These are phyloP conservation scores for Pichia nakasei DNA, from an alignment of 805 yeast species.

Conservation along the genomic window DNA sequence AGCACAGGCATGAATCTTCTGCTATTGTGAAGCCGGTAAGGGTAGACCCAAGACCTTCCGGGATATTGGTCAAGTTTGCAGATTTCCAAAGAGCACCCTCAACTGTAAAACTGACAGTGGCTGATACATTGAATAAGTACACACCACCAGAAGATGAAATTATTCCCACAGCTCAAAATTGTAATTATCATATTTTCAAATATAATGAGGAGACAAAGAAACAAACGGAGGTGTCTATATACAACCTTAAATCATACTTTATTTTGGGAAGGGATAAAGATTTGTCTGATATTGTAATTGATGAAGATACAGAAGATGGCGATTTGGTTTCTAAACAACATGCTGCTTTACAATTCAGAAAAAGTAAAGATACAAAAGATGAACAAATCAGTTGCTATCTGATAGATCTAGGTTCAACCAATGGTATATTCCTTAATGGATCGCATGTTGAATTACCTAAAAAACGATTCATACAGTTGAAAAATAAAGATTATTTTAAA, in stretches of 20 bases:
- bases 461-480: constrained; percentile 20
- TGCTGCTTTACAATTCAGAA: constrained; percentile 24
- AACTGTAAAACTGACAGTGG: neutral
- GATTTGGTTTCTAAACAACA: constrained; percentile 20
- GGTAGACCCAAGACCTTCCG: constrained; percentile 12
- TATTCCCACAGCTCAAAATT: constrained; percentile 10
- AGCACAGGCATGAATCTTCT: neutral
- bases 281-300: constrained; percentile 15
- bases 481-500: constrained; percentile 17
- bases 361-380: neutral
- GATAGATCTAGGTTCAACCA: constrained; percentile 23
- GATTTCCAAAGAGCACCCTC: neutral
- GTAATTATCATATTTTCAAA: constrained; percentile 12
- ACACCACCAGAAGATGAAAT: constrained; percentile 16
- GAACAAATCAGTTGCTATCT: constrained; percentile 17
- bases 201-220: constrained; percentile 4
- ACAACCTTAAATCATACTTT: constrained; percentile 19
- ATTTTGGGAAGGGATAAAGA: constrained; percentile 19
- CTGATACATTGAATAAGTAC: constrained; percentile 6
- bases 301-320: constrained; percentile 11
- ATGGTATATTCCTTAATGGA: constrained; percentile 25
- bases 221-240: constrained; percentile 14
- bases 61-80: constrained; percentile 7
- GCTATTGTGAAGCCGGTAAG: neutral
- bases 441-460: constrained; percentile 17